Evolutionary conservation across 257 asterid species (phyloP), one percentile per base, ranked within the genome.

Genomic region (Solanum stenotomum): DNA sequence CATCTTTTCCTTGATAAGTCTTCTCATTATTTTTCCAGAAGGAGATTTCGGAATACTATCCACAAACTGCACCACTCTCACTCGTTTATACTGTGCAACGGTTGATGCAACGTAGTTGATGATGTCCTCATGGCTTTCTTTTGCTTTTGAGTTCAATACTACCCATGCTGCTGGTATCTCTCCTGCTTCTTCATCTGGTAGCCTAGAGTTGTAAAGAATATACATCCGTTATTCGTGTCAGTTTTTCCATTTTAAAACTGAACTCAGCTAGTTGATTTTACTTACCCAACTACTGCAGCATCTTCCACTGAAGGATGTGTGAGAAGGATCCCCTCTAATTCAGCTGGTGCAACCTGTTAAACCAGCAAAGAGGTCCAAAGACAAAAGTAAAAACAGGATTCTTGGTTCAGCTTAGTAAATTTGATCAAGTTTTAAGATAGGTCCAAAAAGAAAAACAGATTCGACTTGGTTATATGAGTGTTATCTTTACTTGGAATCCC

Each of bases 281-380:
- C 89, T 87, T 91, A 94, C 98, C 99, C 98, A 10, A 97, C 96
- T 27, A 96, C 98, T 75, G 99, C 99, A 46, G 98, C 96, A 90
- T 97, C 99, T 75, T 96, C 96, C 40, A 96, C 95, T 31, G 97
- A 95, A 74, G 96, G 95, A 87, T 97, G 99, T 56, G 94, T 89
- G 31, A 95, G 90, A 42, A 97, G 98, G 79, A 94, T 94, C n/a
- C 98, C 99, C 92, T 97, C 99, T 90, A 96, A 85, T 91, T 97
- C 99, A 84, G 99, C 99, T 11, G 99, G 99, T 88, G 99, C 99
- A 90, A 97, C 99, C 99, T 96, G 92, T 87, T 18, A 81, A 81
- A 46, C n/a, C n/a, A 81, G 14, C 65, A 78, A 46, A 12, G 42
- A 40, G 34, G 85, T 44, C 67, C 6, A 44, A 27, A 79, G 59